Evolutionary conservation across 305 asterid genomes (phyloP), one percentile per base, ranked within the genome.

Genomic region (Solanum hybrid): DNA sequence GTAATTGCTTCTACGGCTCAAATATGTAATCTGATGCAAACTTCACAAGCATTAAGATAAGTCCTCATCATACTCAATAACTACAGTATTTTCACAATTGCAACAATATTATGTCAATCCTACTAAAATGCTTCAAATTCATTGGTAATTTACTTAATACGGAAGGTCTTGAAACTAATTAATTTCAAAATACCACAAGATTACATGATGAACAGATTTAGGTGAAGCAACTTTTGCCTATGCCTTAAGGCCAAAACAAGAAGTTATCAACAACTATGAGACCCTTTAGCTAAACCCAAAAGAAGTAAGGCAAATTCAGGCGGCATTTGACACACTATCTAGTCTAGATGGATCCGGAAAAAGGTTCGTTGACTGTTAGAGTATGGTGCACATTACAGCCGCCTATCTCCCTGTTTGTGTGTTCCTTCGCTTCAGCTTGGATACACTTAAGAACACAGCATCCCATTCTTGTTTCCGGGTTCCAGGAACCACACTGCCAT

Each of bases 381-480:
- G 72, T 61, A 61, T 84, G 32, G 76, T 29, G 31, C 88, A 51
- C 15, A 24, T 20, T 84, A 51, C 11, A 10, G 88, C 29, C 4
- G 8, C 73, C 87, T 84, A 51, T 20, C 20, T 84, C 29, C 88
- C 88, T 29, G 68, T 39, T 51, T 84, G 33, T 3, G 26, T 14
- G 68, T 31, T 90, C 81, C 24, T 34, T 85, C 81, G 41, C 45
- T 91, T 89, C 34, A 91, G 83, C 86, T 89, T 87, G 3, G 93
- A 20, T 77, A 91, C 83, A 9, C 84, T 91, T 7, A 87, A 51
- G 79, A 90, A 92, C 5, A 88, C 93, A 73, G 89, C 79, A 33
- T 79, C 92, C 95, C 95, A 93, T 75, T 91, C 89, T n/a, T 72
- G 70, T 88, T 31, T 89, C 3, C 37, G 15, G 73, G 76, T 22